A percentile compares a stretch with the other conserved stretches of the same genome.
These are phyloP conservation scores for Vitis vinifera DNA, from an alignment of 164 flowering plant genomes.

Conservation along the genomic window DNA sequence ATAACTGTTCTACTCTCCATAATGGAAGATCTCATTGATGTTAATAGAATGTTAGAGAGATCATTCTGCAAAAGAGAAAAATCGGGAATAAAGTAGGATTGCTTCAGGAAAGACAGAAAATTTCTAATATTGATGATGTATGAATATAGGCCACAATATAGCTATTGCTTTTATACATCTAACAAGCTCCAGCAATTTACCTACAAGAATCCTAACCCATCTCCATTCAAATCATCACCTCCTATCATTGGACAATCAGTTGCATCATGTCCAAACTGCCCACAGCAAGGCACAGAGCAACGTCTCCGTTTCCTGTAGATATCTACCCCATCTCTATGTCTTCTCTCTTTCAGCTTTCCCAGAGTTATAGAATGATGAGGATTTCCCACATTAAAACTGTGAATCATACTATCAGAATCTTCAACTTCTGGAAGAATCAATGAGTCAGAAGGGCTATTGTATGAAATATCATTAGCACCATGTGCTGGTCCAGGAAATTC, in stretches of 20 bases:
- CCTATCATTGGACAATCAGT: constrained; percentile 59
- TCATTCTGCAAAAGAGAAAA: background rate
- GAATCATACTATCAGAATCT: constrained; percentile 51
- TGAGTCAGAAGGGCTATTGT: constrained; percentile 47
- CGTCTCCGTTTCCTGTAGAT: constrained; percentile 48
- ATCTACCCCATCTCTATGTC: constrained; percentile 40
- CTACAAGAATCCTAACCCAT: constrained; percentile 58
- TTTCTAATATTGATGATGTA: constrained; percentile 1
- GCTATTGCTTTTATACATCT: background rate
- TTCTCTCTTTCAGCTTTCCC: constrained; percentile 50
- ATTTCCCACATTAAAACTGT: constrained; percentile 38
- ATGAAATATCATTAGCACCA: constrained; percentile 29
- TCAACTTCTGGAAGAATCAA: constrained; percentile 51
- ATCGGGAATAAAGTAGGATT: background rate
- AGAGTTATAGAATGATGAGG: constrained; percentile 33
- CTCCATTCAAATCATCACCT: constrained; percentile 51
- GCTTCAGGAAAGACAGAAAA: background rate
- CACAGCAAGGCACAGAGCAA: constrained; percentile 57
- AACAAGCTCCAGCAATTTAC: background rate
- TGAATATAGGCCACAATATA: constrained; percentile 21
- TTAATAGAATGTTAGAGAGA: background rate
- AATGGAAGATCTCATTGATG: background rate
- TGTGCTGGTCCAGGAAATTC: constrained; percentile 41
- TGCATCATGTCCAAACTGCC: constrained; percentile 72
- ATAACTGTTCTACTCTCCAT: background rate